Conservation (phyloP, 805 yeast genomes). For the Saccharomycopsis sp. region DNA sequence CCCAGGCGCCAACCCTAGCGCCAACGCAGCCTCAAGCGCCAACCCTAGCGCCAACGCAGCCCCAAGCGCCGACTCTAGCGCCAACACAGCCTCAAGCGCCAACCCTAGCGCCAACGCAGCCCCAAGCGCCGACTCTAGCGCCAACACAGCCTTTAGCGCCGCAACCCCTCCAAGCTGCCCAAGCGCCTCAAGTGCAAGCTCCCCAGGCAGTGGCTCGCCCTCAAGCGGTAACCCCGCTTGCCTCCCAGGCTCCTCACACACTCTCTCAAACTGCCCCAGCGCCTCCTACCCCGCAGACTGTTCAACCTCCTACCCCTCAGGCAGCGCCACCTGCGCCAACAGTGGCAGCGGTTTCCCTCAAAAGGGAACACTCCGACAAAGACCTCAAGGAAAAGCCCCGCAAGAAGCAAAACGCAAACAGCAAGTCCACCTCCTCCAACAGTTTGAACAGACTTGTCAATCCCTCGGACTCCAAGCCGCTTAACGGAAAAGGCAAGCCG, state of each 20-base stretch:
- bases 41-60: slow-evolving; percentile 16
- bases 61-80: not conserved
- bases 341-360: not conserved
- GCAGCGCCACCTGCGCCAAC: not conserved
- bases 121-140: not conserved
- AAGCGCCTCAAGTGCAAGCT: too few relatives aligned
- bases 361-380: not conserved
- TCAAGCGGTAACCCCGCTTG: too few relatives aligned
- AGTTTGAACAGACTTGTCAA: not conserved
- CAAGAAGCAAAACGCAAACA: not conserved
- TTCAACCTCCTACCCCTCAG: not conserved
- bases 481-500: not conserved
- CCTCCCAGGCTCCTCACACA: too few relatives aligned
- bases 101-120: not conserved
- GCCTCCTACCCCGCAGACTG: too few relatives aligned
- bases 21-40: slow-evolving; percentile 12
- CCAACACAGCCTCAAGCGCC: not conserved
- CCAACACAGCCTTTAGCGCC: not conserved
- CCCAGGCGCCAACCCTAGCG: slow-evolving; percentile 12
- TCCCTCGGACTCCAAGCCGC: not conserved
- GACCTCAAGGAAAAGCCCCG: not conserved
- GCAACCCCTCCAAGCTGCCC: too few relatives aligned
- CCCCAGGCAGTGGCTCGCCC: too few relatives aligned
- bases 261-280: too few relatives aligned
- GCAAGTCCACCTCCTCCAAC: not conserved